Evolutionary conservation across 2,329 filamentous ascomycete genomes (phyloP), one percentile per base, ranked within the genome.

Genomic region (Reticulascus tulasneorum): DNA sequence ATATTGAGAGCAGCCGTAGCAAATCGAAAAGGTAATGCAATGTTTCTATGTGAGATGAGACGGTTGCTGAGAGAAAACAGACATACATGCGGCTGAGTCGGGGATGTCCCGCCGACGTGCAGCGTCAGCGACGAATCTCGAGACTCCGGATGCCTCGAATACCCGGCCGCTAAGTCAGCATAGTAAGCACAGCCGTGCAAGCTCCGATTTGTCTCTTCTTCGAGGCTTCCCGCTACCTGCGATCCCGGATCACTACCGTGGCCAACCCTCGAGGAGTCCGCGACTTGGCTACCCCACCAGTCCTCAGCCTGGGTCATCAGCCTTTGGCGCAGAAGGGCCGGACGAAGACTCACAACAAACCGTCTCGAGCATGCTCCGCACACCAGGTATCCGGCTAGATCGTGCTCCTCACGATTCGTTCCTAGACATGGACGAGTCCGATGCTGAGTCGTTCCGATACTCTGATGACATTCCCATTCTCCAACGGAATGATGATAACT

Each of bases 1-100:
- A 82, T 95, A 46, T 63, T 95, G 38, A 76, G 80, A 52, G 79
- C 80, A 23, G 78, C 90, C 23, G 75, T 93, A 47, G 64, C 75
- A 31, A 73, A 73, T 50, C 75, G 77, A 60, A 74, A 75, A 68
- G 83, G 87, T 91, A 40, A 28, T 44, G 29, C 18, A 37, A 23
- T 23, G 38, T 36, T 38, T n/a, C n/a, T n/a, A n/a, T n/a, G n/a
- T n/a, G n/a, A n/a, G 22, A 42, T 37, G 35, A 36, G 35, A 17
- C 19, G 13, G 27, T 20, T 29, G 27, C 27, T 29, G 15, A n/a
- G 12, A 20, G 13, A 18, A 20, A 11, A n/a, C 26, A 46, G 44
- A 46, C 35, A 32, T 38, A 27, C 38, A 39, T 31, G 37, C 29
- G 18, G 34, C 35, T 28, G 72, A 76, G 42, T 59, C 60, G 8